Conservation (phyloP, 176 grass and related monocot genomes). For the Saccharum spontaneum region DNA sequence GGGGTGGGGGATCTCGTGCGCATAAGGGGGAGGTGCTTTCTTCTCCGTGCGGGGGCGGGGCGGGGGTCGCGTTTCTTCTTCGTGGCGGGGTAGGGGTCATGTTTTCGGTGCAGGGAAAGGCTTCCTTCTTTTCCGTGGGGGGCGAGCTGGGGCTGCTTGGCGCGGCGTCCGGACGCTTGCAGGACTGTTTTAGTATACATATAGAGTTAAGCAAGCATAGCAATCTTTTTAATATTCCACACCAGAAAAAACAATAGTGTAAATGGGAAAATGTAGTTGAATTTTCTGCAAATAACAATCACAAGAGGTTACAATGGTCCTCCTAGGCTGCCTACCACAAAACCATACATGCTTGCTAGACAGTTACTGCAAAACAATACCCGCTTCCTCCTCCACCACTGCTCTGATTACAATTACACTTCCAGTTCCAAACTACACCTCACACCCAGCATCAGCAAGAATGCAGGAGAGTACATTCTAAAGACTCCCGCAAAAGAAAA, state of each 20-base stretch:
- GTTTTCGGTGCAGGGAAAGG: too few species aligned
- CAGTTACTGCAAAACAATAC: neutral
- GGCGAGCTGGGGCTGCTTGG: too few species aligned
- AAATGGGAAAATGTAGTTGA: neutral
- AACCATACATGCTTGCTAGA: neutral
- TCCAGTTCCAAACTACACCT: neutral
- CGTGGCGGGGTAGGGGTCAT: too few species aligned
- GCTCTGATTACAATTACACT: neutral
- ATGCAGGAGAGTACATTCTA: neutral
- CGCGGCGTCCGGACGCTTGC: too few species aligned
- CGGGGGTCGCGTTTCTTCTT: too few species aligned
- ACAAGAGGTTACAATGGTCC: neutral
- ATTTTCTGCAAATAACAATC: neutral
- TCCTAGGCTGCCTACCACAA: neutral
- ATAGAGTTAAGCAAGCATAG: neutral
- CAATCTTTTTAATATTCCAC: neutral
- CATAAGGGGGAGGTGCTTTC: too few species aligned
- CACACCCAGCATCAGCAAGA: neutral
- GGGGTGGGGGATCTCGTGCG: too few species aligned
- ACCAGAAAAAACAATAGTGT: neutral
- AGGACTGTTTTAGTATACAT: too few species aligned
- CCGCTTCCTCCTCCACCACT: neutral
- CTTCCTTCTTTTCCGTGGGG: too few species aligned
- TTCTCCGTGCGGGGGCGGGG: too few species aligned
- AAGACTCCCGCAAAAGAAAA: neutral